These are phyloP conservation scores for Plasmodium vivax DNA, from an alignment of 169 alveolate genomes.

Conservation along the genomic window DNA sequence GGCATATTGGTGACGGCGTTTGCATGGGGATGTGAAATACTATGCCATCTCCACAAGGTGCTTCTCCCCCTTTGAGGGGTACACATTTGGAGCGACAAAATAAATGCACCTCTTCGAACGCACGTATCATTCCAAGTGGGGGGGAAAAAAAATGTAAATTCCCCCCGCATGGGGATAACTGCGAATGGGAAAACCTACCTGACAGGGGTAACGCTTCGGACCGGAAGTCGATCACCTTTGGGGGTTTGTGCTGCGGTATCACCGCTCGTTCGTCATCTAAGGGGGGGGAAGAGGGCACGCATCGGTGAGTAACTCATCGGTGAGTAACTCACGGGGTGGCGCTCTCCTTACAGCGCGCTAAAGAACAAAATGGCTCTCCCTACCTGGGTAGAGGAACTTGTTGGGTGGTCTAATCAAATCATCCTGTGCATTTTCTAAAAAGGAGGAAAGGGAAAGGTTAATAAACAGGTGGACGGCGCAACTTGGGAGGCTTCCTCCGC, in stretches of 20 bases:
- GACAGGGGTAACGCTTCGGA: slow-evolving; percentile 86
- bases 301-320: not conserved
- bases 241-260: slow-evolving; percentile 78
- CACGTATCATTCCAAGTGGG: not conserved
- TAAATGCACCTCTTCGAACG: too few relatives aligned
- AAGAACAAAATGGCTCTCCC: not conserved
- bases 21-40: too few relatives aligned
- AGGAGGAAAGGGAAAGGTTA: not conserved
- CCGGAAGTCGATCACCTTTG: slow-evolving; percentile 77
- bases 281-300: not conserved
- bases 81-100: not conserved
- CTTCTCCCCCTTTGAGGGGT: not conserved
- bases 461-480: not conserved
- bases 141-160: not conserved
- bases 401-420: slow-evolving; percentile 78
- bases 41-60: not conserved
- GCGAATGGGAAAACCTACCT: slow-evolving; percentile 68
- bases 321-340: not conserved
- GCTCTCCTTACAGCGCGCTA: not conserved
- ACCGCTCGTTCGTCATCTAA: slow-evolving; percentile 55
- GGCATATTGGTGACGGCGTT: not conserved
- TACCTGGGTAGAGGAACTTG: slow-evolving; percentile 86
- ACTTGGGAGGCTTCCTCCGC: not conserved
- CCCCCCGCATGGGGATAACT: not conserved
- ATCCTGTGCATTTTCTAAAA: slow-evolving; percentile 54